Evolutionary conservation across 1,139 yeast species (phyloP).

Genomic region (Suhomyces bokatorum): DNA sequence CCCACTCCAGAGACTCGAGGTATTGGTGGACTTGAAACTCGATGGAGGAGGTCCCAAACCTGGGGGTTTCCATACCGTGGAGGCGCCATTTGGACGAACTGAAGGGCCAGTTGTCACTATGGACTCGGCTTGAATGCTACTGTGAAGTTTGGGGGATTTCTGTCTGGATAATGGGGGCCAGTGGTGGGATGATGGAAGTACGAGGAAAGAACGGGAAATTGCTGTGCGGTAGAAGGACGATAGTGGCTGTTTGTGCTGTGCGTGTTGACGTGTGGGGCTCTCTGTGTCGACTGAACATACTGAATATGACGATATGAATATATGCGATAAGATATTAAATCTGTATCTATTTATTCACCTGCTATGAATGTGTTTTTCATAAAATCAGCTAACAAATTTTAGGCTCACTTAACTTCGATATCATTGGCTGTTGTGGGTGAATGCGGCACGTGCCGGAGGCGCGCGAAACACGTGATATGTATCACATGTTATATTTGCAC

Average conservation of each 20-base stretch:
- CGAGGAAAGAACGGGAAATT: neutral
- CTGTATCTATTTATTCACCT: slow-evolving; percentile 11
- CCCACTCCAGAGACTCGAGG: neutral
- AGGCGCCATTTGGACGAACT: too few relatives aligned
- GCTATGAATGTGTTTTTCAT: slow-evolving; percentile 10
- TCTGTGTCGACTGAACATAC: slow-evolving; percentile 8
- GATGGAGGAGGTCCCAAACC: neutral
- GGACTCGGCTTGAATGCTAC: neutral
- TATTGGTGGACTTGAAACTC: neutral
- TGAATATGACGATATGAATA: slow-evolving; percentile 10
- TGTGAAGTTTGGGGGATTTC: neutral
- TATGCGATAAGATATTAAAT: slow-evolving; percentile 12
- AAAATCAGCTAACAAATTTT: slow-evolving; percentile 19
- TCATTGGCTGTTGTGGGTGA: slow-evolving; percentile 14
- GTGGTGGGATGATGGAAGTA: neutral
- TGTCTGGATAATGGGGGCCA: neutral
- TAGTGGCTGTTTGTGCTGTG: neutral
- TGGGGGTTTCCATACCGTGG: too few relatives aligned
- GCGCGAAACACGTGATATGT: slow-evolving; percentile 2
- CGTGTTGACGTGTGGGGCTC: neutral
- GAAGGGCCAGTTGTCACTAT: too few relatives aligned
- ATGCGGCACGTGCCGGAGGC: neutral
- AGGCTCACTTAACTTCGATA: slow-evolving; percentile 12
- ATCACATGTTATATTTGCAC: neutral
- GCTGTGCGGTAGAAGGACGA: neutral